Evolutionary conservation across 2,329 filamentous ascomycete species (phyloP), one percentile per base, ranked within the genome.

Genomic region (Diplodia intermedia): DNA sequence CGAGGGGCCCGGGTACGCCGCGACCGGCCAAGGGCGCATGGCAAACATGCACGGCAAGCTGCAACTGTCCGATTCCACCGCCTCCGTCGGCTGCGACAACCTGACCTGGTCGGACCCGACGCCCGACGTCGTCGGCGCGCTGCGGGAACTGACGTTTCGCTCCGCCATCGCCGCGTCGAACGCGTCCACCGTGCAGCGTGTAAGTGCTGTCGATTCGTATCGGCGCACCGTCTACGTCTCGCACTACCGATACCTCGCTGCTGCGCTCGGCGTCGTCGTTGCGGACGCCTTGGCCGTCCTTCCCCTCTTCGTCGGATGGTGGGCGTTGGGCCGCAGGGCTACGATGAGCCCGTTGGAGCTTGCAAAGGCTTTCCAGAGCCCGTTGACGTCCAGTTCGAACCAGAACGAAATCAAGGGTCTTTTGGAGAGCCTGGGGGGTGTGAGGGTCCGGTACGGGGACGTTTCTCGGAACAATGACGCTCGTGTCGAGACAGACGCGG

Each of bases 41-140:
- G 40, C 12, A 20, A 49, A 23, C 12, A 33, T 26, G 1, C 50
- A 33, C 38, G 8, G 6, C 7, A 36, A 36, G 7, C 33, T 36
- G 33, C 33, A 36, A 2, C 26, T 62, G 40, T n/a, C 18, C 15
- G 18, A 2, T 12, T 31, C 20, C 0, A 20, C 57, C 1, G 8
- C 7, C 36, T 4, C 3, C 15, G n/a, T 20, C 15, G n/a, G 12
- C 26, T 38, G 23, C 57, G 15, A 14, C 23, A 62, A 33, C 26
- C 6, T 49, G 7, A 49, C 11, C 6, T 62, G 57, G 57, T 8
- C 57, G 12, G 57, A 49, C 29, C 57, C 57, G 7, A 62, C 57
- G 23, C 57, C 40, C 6, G 38, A 50, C 57, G 43, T 62, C 40
- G 4, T 62, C 12, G 23, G 57, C 40, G 23, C 57, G 23, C 57